Evolutionary conservation across 305 asterid species (phyloP).

Genomic region (Fraxinus paxiana): DNA sequence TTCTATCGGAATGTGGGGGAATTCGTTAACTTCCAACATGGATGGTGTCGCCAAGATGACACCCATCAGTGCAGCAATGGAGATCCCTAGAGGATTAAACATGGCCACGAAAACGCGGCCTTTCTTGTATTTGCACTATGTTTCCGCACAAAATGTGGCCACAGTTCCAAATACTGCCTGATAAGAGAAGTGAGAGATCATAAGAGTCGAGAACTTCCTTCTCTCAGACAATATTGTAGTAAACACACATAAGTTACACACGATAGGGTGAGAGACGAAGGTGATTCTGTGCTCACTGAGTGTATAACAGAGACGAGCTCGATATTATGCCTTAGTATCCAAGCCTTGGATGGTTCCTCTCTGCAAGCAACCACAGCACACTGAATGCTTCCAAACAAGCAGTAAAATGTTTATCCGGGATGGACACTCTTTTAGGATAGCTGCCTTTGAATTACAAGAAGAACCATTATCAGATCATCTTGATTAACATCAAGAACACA

Average conservation of each 20-base stretch:
- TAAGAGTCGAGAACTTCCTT: neutral
- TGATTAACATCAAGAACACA: neutral
- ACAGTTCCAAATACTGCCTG: neutral
- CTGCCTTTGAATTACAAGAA: neutral
- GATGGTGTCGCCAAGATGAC: neutral
- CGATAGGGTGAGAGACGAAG: neutral
- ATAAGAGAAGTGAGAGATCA: neutral
- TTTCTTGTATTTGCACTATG: neutral
- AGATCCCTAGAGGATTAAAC: neutral
- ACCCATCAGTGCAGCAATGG: neutral
- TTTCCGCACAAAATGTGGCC: neutral
- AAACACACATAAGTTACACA: neutral
- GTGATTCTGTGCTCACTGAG: neutral
- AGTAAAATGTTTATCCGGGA: neutral
- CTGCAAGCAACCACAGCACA: neutral
- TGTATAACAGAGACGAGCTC: neutral
- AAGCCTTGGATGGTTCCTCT: neutral
- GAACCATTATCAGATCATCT: neutral
- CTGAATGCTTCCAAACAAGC: neutral
- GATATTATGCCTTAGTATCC: neutral
- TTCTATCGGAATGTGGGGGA: neutral
- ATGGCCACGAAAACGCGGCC: neutral
- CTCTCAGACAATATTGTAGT: neutral
- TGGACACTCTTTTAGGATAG: neutral
- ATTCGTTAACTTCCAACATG: neutral